Conservation (phyloP, 805 yeast species). For the Vanderwaltozyma polyspora region DNA sequence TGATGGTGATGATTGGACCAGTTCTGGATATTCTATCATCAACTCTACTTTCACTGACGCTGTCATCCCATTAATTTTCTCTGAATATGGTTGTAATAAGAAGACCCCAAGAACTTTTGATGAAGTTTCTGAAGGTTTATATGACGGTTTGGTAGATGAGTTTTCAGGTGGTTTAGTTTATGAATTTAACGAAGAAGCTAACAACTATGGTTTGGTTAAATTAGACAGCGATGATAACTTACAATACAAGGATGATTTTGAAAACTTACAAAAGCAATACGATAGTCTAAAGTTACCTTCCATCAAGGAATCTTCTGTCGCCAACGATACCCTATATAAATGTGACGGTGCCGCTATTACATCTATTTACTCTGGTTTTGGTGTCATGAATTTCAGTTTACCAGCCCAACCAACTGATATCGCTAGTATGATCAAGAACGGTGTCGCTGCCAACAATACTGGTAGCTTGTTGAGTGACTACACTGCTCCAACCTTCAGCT, state of each 20-base stretch:
- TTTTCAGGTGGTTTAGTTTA: slow-evolving; percentile 91
- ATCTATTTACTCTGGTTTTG: slow-evolving; percentile 31
- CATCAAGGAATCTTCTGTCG: slow-evolving; percentile 29
- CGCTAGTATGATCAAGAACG: slow-evolving; percentile 34
- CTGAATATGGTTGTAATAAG: slow-evolving; percentile 79
- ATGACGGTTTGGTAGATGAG: slow-evolving; percentile 51
- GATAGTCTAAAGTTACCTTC: slow-evolving; percentile 28
- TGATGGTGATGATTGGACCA: slow-evolving; percentile 46
- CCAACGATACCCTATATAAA: slow-evolving; percentile 20
- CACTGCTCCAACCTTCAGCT: slow-evolving; percentile 29
- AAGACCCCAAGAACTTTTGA: slow-evolving; percentile 72
- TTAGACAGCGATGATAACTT: slow-evolving; percentile 36
- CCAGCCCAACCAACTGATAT: slow-evolving; percentile 39
- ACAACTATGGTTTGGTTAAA: slow-evolving; percentile 66
- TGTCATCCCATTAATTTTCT: slow-evolving; percentile 56
- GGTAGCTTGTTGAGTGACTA: slow-evolving; percentile 36
- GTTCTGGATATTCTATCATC: slow-evolving; percentile 58
- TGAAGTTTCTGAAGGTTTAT: slow-evolving; percentile 60
- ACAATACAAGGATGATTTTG: slow-evolving; percentile 38
- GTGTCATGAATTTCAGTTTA: slow-evolving; percentile 34
- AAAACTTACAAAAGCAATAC: slow-evolving; percentile 36
- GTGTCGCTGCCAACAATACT: slow-evolving; percentile 34
- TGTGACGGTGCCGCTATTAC: slow-evolving; percentile 34
- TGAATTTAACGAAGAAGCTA: slow-evolving; percentile 71
- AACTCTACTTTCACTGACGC: slow-evolving; percentile 47